A percentile compares a stretch with the other conserved stretches of the same genome.
These are phyloP conservation scores for Albophoma yamanashiensis DNA, from an alignment of 2,329 filamentous ascomycete genomes.

Conservation along the genomic window DNA sequence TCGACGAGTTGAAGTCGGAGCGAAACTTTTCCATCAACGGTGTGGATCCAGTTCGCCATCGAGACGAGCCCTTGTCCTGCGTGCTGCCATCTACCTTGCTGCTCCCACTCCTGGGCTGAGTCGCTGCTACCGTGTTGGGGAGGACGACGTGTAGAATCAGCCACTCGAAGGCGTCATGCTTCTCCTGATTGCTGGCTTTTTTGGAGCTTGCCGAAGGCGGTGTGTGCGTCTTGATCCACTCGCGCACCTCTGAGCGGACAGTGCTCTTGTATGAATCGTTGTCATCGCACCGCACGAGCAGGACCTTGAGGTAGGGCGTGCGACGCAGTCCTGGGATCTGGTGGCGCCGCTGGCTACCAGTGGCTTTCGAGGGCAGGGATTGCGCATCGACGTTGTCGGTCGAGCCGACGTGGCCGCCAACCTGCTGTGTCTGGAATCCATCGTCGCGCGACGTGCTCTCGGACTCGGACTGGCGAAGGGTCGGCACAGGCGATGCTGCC, in stretches of 20 bases:
- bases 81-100: constrained; percentile 42
- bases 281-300: constrained; percentile 86
- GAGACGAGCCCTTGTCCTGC: constrained; percentile 59
- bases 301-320: constrained; percentile 88
- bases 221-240: constrained; percentile 80
- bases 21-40: constrained; percentile 84
- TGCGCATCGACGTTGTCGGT: constrained; percentile 26
- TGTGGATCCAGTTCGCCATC: constrained; percentile 70
- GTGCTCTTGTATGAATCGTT: constrained; percentile 84
- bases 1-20: constrained; percentile 72
- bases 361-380: constrained; percentile 18
- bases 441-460: constrained; percentile 34
- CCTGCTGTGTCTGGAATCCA: constrained; percentile 48
- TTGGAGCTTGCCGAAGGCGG: constrained; percentile 45
- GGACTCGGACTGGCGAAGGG: constrained; percentile 20
- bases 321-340: constrained; percentile 90
- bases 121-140: constrained; percentile 72
- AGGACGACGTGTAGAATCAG: constrained; percentile 86
- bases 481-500: constrained; percentile 18
- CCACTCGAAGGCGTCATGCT: constrained; percentile 96
- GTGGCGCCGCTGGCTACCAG: constrained; percentile 54
- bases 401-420: constrained; percentile 29
- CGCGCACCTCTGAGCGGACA: constrained; percentile 66
- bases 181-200: constrained; percentile 60
- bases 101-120: constrained; percentile 55